phyloP scores from a whole-genome alignment of 495 filamentous ascomycete genomes.

The Aspergillus baeticus region DNA sequence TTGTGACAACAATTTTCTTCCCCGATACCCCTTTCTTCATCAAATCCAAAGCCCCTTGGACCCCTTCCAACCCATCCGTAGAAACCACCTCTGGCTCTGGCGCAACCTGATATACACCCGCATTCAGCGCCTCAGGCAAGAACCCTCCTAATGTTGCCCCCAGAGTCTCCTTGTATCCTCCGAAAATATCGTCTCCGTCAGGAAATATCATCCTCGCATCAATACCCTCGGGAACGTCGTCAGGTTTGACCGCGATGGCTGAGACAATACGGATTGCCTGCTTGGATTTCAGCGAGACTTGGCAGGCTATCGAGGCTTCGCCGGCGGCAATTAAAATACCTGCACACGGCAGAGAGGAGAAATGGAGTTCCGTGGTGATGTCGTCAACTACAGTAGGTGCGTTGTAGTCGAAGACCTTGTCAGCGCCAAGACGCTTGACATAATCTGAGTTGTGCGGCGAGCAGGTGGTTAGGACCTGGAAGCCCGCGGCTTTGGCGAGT shows the following conservation, averaged over 20 bases:
- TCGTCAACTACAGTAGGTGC: constrained; percentile 29
- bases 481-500: constrained; percentile 51
- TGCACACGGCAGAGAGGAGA: neutral
- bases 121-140: constrained; percentile 29
- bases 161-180: neutral
- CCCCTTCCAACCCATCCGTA: constrained; percentile 36
- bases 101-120: constrained; percentile 22
- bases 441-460: constrained; percentile 50
- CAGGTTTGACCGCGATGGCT: neutral
- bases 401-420: constrained; percentile 55
- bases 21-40: constrained; percentile 42
- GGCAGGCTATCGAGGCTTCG: neutral
- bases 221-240: constrained; percentile 4
- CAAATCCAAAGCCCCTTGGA: constrained; percentile 42
- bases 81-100: constrained; percentile 32
- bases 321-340: constrained; percentile 21
- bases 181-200: neutral
- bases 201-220: constrained; percentile 7
- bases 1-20: constrained; percentile 43
- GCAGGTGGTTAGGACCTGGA: constrained; percentile 53
- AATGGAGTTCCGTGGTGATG: constrained; percentile 9
- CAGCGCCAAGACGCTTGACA: constrained; percentile 51
- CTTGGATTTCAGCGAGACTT: neutral
- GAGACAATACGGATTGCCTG: neutral
- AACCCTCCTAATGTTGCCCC: constrained; percentile 28